Conservation (phyloP, 805 yeast species). For the Kurtzmaniella cleridarum region DNA sequence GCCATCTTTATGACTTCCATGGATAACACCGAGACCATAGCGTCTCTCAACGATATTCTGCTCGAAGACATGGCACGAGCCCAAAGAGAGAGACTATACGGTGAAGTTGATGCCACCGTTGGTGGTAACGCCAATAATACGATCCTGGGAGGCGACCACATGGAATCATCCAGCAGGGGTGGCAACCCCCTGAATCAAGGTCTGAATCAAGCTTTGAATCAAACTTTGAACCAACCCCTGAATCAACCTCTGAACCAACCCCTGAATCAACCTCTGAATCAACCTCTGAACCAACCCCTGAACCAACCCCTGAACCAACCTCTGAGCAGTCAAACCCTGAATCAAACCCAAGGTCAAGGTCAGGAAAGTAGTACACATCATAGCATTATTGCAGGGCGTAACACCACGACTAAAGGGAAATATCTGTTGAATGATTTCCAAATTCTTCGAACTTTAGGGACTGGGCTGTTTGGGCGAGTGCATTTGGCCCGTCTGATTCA, state of each 20-base stretch:
- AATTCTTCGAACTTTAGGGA: slow-evolving; percentile 52
- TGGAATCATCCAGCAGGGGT: neutral
- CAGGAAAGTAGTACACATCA: neutral
- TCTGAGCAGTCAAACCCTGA: too few species aligned
- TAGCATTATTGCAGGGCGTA: slow-evolving; percentile 12
- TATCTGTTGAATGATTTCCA: slow-evolving; percentile 53
- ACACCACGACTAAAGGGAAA: slow-evolving; percentile 49
- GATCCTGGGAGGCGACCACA: slow-evolving; percentile 1
- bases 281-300: too few species aligned
- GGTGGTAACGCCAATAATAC: slow-evolving; percentile 9
- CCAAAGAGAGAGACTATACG: slow-evolving; percentile 23
- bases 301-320: too few species aligned
- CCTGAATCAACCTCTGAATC: neutral
- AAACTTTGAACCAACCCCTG: neutral
- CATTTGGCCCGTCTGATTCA: slow-evolving; percentile 55
- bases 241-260: neutral
- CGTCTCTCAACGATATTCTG: slow-evolving; percentile 21
- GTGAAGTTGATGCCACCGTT: slow-evolving; percentile 2
- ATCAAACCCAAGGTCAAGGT: neutral
- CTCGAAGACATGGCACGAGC: slow-evolving; percentile 22
- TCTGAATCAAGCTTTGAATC: neutral
- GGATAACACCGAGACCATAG: slow-evolving; percentile 17
- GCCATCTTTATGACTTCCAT: slow-evolving; percentile 17
- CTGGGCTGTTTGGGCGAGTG: slow-evolving; percentile 59
- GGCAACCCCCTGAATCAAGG: neutral